Evolutionary conservation across 208 protist genomes (phyloP), one percentile per base, ranked within the genome.

Genomic region (Acanthamoeba triangularis): DNA sequence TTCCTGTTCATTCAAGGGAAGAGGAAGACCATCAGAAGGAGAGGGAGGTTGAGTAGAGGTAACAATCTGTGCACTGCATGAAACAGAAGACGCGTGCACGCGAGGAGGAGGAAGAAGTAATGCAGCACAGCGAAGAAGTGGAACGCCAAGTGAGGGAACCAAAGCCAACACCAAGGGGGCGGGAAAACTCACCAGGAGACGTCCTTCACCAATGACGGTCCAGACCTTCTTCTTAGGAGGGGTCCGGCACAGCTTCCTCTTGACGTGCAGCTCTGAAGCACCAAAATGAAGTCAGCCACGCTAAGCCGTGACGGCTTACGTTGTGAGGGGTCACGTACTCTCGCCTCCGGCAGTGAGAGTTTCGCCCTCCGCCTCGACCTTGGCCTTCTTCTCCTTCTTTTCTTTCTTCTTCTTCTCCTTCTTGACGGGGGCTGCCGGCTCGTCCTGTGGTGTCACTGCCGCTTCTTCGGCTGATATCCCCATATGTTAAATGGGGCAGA

Each of bases 391-490:
- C 69, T 78, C 25, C 35, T 78, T 16, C 69, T 78, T 78, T 33
- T 78, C 47, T 10, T 78, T 16, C 33, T 78, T 78, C 69, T 78
- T 78, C 33, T 78, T 78, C 33, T 78, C 69, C 69, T 78, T 78
- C 20, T 33, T 33, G 1, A 30, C 69, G 33, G 69, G 69, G 30
- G 69, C 30, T 25, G 30, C 67, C 13, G 69, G 8, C 69, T 78
- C 69, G n/a, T n/a, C n/a, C 16, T 33, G n/a, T 35, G 69, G 33
- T n/a, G 20, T 44, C 16, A 44, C 33, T 30, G n/a, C 13, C 69
- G 69, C 8, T 25, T 33, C 67, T 16, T 76, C 67, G 10, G 30
- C 67, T 14, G 30, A 20, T n/a, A 18, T n/a, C 59, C 5, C 59
- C 16, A 65, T 5, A 25, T 6, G 54, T 54, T 54, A 1, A 54